These are phyloP conservation scores for Lactuca saligna DNA, from an alignment of 129 eudicot genomes.

Conservation along the genomic window DNA sequence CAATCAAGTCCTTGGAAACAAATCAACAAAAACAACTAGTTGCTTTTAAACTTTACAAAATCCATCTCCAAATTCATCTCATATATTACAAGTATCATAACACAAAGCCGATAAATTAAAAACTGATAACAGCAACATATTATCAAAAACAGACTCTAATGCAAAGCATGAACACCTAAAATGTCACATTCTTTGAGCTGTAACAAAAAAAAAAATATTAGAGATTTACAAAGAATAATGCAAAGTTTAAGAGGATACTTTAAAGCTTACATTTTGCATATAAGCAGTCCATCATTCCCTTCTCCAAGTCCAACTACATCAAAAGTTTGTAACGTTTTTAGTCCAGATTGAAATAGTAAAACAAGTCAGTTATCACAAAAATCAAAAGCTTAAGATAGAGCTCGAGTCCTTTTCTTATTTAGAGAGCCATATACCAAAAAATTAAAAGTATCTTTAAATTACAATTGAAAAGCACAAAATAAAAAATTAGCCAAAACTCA, in stretches of 20 bases:
- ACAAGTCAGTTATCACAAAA: background rate
- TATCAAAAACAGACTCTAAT: too few species aligned
- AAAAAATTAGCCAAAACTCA: constrained; percentile 35
- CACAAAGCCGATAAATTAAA: too few species aligned
- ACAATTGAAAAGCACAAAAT: background rate
- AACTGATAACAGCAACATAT: too few species aligned
- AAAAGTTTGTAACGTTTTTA: background rate
- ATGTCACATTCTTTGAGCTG: constrained; percentile 60
- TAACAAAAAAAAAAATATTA: background rate
- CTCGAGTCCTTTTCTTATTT: too few species aligned
- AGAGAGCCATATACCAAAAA: too few species aligned
- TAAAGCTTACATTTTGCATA: constrained; percentile 89
- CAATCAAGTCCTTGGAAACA: too few species aligned
- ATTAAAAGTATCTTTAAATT: background rate
- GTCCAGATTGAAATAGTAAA: background rate
- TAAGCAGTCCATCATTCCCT: constrained; percentile 97
- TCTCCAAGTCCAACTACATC: constrained; percentile 93
- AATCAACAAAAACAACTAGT: too few species aligned
- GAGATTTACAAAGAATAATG: background rate
- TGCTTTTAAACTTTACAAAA: too few species aligned
- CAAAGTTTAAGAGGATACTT: background rate
- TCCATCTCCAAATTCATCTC: too few species aligned
- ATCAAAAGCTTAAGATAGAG: too few species aligned
- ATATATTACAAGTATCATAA: too few species aligned
- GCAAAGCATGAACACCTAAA: background rate